phyloP scores from a whole-genome alignment of 257 asterid species.

The Solanum phureja region DNA sequence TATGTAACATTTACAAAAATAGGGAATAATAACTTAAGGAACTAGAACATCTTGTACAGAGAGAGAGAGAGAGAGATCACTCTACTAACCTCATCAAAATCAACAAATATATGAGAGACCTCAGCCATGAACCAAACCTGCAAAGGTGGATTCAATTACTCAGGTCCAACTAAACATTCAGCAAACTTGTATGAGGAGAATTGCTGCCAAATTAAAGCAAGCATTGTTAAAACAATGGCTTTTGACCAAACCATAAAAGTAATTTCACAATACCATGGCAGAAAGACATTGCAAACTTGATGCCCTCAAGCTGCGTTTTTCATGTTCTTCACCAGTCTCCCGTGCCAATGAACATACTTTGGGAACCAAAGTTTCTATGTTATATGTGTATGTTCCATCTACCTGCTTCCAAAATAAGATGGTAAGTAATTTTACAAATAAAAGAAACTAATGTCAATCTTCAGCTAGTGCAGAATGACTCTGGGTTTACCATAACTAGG shows the following conservation, averaged over 20 bases:
- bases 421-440: background rate
- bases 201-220: background rate
- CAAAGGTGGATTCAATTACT: constrained; percentile 10
- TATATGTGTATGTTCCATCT: constrained; percentile 70
- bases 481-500: background rate
- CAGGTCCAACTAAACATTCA: background rate
- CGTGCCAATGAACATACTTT: constrained; percentile 62
- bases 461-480: background rate
- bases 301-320: constrained; percentile 57
- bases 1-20: background rate
- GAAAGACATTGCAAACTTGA: constrained; percentile 90
- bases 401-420: constrained; percentile 36
- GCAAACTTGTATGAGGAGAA: background rate
- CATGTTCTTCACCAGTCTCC: constrained; percentile 47
- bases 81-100: constrained; percentile 70
- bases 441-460: background rate
- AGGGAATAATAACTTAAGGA: background rate
- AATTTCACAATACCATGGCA: constrained; percentile 52
- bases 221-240: background rate
- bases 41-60: background rate
- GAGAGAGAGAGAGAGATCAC: background rate
- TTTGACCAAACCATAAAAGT: background rate
- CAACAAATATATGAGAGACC: constrained; percentile 68
- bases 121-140: constrained; percentile 95
- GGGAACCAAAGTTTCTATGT: constrained; percentile 57